Conservation (phyloP, 2,329 filamentous ascomycete species). For the Pseudogymnoascus sp. region DNA sequence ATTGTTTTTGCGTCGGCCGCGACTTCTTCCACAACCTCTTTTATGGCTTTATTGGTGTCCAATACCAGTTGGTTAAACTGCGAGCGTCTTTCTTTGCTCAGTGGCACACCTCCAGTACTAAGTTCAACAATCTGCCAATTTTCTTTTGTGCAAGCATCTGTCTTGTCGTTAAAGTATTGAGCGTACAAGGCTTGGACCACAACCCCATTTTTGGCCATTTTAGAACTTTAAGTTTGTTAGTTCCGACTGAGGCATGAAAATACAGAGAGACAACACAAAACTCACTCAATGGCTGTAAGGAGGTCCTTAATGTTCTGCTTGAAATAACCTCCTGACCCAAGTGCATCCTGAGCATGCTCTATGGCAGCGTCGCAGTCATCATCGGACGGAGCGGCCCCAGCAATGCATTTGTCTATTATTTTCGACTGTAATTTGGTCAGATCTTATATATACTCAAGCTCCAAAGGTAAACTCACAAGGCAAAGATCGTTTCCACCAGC, state of each 20-base stretch:
- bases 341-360: conserved; percentile 22
- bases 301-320: conserved; percentile 25
- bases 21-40: conserved; percentile 21
- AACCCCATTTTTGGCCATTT: conserved; percentile 27
- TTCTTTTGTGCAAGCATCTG: conserved; percentile 20
- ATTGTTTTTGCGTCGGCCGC: conserved; percentile 23
- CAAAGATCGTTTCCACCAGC: conserved; percentile 34
- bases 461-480: conserved; percentile 20
- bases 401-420: conserved; percentile 21
- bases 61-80: conserved; percentile 26
- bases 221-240: conserved; percentile 16
- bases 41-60: conserved; percentile 25
- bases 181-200: conserved; percentile 28
- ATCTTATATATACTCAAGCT: background rate
- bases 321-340: conserved; percentile 21
- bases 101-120: conserved; percentile 9
- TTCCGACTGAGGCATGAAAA: background rate
- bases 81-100: conserved; percentile 25
- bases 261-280: background rate
- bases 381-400: conserved; percentile 16
- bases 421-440: conserved; percentile 2
- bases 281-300: conserved; percentile 18
- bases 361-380: conserved; percentile 14
- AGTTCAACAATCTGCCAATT: conserved; percentile 13
- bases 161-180: conserved; percentile 28